Percentiles rank a stretch among this genome's conserved stretches.
Evolutionary conservation across 2,329 filamentous ascomycete genomes (phyloP).

Genomic region (Apiospora koreana): DNA sequence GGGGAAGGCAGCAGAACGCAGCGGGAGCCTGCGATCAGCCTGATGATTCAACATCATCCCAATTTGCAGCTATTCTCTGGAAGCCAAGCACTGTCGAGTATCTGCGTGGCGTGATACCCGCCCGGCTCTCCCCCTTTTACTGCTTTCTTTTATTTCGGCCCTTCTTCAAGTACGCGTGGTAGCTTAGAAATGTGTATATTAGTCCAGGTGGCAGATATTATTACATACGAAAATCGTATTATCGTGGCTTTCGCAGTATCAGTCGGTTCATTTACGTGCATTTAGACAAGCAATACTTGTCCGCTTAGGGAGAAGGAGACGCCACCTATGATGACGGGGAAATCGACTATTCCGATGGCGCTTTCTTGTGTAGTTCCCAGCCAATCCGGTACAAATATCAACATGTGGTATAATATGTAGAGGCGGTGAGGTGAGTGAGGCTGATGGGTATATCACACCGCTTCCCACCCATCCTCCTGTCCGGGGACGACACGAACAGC

Average conservation of each 20-base stretch:
- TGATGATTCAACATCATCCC: neutral
- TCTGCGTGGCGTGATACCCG: neutral
- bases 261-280: neutral
- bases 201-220: neutral
- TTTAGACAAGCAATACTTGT: neutral
- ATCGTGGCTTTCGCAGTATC: neutral
- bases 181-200: neutral
- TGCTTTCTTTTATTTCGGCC: neutral
- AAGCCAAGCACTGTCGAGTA: neutral
- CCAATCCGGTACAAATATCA: neutral
- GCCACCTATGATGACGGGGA: neutral
- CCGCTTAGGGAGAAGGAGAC: neutral
- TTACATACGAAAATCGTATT: neutral
- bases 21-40: neutral
- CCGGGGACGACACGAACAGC: neutral
- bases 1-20: neutral
- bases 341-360: too few relatives aligned
- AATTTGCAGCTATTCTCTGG: neutral
- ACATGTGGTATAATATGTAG: too few relatives aligned
- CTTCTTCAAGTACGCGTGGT: neutral
- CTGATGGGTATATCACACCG: neutral
- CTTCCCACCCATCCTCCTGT: neutral
- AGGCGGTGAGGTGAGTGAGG: neutral
- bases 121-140: neutral
- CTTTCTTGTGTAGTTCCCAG: too few relatives aligned